Evolutionary conservation across 176 grass and related monocot genomes (phyloP).

Genomic region (Triticum aestivum): IWGSC_CS_RefSeq_v2.1 NC_057797.1:398188938-398189437

Average conservation of each 20-base stretch:
- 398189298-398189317: neutral
- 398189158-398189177: constrained; percentile 69
- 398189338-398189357: neutral
- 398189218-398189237: neutral
- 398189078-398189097: constrained; percentile 67
- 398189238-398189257: neutral
- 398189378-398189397: neutral
- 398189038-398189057: constrained; percentile 78
- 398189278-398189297: neutral
- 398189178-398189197: constrained; percentile 34
- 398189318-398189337: neutral
- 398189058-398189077: constrained; percentile 58
- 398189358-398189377: neutral
- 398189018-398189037: constrained; percentile 68
- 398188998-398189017: constrained; percentile 74
- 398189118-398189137: constrained; percentile 60
- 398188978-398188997: constrained; percentile 73
- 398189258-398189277: neutral
- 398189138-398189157: constrained; percentile 65
- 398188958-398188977: constrained; percentile 66
- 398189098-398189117: constrained; percentile 67
- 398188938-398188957: constrained; percentile 92
- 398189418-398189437: neutral
- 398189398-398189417: neutral
- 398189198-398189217: constrained; percentile 17